Evolutionary conservation across 345 rosid species (phyloP), one percentile per base, ranked within the genome.

Genomic region (Eucalyptus marginata): DNA sequence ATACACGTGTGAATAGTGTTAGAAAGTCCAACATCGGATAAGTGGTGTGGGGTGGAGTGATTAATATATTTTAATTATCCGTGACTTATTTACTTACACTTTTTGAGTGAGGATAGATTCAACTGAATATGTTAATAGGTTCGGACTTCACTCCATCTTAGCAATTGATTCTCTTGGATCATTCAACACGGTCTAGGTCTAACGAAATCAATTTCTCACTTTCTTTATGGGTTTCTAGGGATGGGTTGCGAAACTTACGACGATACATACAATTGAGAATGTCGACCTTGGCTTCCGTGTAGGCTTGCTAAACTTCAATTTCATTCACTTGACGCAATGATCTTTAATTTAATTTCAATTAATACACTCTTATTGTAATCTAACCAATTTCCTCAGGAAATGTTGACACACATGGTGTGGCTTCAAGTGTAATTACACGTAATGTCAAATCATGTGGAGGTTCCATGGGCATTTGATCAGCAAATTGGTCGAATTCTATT

Each of bases 1-100:
- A 13, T 29, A 7, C 17, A 29, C 1, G 4, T 64, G 36, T 62
- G 33, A 62, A 13, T 62, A 8, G 8, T 27, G 15, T 62, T 62
- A 54, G 4, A 13, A 27, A 52, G 33, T 62, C 7, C 0, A 1
- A 59, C 31, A 27, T 59, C 1, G 2, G 4, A 27, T 7, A 59
- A 27, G 1, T 59, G 16, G 2, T 59, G 31, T 12, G 7, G 1
- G 0, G 4, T 59, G 31, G 3, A 27, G 1, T 27, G n/a, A 13
- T 62, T 62, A 62, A 62, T 62, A 13, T 62, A 62, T 62, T 25
- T 25, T 62, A 13, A 13, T 62, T 13, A 16, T 2, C 4, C 4
- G 1, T 25, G 29, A 62, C 31, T 62, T 6, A 29, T 27, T 27
- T 29, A 0, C 31, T 62, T 6, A 6, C 2, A 11, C 31, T 62